A percentile compares a stretch with the other conserved stretches of the same genome.
Evolutionary conservation across 108 stramenopile genomes (phyloP).

Genomic region (Cyclotella cryptica): DNA sequence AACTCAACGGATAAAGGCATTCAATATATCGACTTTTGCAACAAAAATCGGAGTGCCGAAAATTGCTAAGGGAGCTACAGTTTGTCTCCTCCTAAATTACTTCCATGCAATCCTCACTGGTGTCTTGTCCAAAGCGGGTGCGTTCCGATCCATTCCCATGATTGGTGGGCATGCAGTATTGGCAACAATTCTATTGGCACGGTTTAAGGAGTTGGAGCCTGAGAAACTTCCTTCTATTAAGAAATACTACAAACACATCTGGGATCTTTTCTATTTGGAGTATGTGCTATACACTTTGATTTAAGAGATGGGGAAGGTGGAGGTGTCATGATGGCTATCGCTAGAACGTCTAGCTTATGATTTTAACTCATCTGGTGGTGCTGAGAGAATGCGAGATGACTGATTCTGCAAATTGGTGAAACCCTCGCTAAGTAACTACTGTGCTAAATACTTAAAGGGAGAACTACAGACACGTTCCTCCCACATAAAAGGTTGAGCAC

Average conservation of each 20-base stretch:
- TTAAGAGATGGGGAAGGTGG: slow-evolving; percentile 43
- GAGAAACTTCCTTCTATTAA: slow-evolving; percentile 86
- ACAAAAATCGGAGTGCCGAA: slow-evolving; percentile 84
- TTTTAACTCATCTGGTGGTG: too few species aligned
- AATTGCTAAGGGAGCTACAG: slow-evolving; percentile 86
- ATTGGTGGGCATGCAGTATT: slow-evolving; percentile 87
- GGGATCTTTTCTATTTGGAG: slow-evolving; percentile 97
- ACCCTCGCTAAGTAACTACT: too few species aligned
- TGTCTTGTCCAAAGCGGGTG: slow-evolving; percentile 62
- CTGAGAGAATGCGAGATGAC: too few species aligned
- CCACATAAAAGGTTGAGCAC: too few species aligned
- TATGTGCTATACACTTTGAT: slow-evolving; percentile 95
- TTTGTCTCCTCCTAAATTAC: slow-evolving; percentile 87
- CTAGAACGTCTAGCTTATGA: too few species aligned
- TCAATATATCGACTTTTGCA: slow-evolving; percentile 90
- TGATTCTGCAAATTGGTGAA: too few species aligned
- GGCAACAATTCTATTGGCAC: slow-evolving; percentile 61
- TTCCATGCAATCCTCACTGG: slow-evolving; percentile 87
- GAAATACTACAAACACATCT: slow-evolving; percentile 94
- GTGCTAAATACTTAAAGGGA: too few species aligned
- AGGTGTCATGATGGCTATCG: too few species aligned
- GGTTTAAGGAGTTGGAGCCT: slow-evolving; percentile 76
- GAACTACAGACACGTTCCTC: too few species aligned
- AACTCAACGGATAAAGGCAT: slow-evolving; percentile 50
- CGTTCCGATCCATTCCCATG: slow-evolving; percentile 88